A percentile compares a stretch with the other conserved stretches of the same genome.
phyloP scores from a whole-genome alignment of 148 eudicot species.

The Camellia japonica region DNA sequence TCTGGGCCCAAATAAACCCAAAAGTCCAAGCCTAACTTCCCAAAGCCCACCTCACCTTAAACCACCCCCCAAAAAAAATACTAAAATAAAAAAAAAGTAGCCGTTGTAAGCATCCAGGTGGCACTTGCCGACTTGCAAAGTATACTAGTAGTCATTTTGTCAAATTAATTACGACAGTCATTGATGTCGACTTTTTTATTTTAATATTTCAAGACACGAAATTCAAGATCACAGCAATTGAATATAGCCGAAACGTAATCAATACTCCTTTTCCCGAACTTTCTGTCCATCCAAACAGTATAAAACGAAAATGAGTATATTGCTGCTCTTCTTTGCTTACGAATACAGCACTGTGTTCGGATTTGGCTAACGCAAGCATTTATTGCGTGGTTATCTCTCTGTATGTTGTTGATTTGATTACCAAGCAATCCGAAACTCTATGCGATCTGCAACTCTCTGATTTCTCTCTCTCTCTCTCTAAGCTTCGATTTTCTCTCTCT shows the following conservation, averaged over 20 bases:
- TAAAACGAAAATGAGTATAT: not conserved
- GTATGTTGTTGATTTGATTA: conserved; percentile 13
- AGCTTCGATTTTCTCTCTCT: not conserved
- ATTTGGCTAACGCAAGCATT: not conserved
- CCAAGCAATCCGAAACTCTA: conserved; percentile 7
- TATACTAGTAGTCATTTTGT: not conserved
- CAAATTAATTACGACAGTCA: not conserved
- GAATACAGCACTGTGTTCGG: not conserved
- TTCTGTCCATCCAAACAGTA: conserved; percentile 1
- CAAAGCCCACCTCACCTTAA: no score
- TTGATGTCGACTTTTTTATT: no score
- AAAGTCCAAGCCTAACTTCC: no score
- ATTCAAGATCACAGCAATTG: no score
- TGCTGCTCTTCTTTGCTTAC: not conserved
- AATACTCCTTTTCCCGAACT: not conserved
- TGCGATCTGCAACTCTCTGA: conserved; percentile 9
- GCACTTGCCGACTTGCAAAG: conserved; percentile 5
- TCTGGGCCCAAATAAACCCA: no score
- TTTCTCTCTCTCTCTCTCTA: not conserved
- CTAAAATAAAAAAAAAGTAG: not conserved
- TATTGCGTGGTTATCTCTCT: conserved; percentile 8
- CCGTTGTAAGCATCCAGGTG: not conserved
- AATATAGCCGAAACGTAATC: no score
- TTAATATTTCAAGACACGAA: no score
- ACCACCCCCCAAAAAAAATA: no score